phyloP scores from a whole-genome alignment of 2,329 filamentous ascomycete genomes.

The Xylariaceae sp. region DNA sequence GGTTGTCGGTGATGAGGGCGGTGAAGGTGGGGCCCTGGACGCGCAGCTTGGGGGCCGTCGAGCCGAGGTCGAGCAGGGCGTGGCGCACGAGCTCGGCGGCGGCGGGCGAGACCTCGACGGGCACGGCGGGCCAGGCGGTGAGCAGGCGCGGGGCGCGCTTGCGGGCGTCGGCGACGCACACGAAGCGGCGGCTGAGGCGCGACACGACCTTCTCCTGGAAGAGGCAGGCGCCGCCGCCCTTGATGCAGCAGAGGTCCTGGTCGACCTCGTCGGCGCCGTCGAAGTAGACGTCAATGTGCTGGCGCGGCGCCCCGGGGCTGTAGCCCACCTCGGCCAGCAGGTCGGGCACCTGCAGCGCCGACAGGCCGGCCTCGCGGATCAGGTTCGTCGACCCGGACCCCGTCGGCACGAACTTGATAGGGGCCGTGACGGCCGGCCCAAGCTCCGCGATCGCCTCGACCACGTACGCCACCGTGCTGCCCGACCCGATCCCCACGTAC shows the following conservation, averaged over 20 bases:
- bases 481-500: slow-evolving; percentile 79
- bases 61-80: slow-evolving; percentile 66
- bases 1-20: slow-evolving; percentile 79
- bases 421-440: slow-evolving; percentile 41
- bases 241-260: slow-evolving; percentile 90
- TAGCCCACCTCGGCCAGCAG: slow-evolving; percentile 48
- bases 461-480: slow-evolving; percentile 78
- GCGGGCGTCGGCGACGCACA: slow-evolving; percentile 86
- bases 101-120: slow-evolving; percentile 87
- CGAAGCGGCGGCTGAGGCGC: slow-evolving; percentile 72
- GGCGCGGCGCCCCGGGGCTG: slow-evolving; percentile 34
- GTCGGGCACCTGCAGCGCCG: slow-evolving; percentile 69
- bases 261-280: slow-evolving; percentile 98
- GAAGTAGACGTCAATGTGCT: slow-evolving; percentile 78
- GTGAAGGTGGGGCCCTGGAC: slow-evolving; percentile 69
- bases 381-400: slow-evolving; percentile 86
- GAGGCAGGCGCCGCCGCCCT: slow-evolving; percentile 92
- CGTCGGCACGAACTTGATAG: slow-evolving; percentile 84
- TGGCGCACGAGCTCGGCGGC: slow-evolving; percentile 69
- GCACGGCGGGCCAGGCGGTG: slow-evolving; percentile 72
- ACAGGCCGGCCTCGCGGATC: slow-evolving; percentile 71
- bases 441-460: slow-evolving; percentile 70
- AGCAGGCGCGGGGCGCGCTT: slow-evolving; percentile 75
- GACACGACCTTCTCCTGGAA: slow-evolving; percentile 98
- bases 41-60: slow-evolving; percentile 61